Evolutionary conservation across 306 rosid genomes (phyloP).

Genomic region (Rosa rugosa): DNA sequence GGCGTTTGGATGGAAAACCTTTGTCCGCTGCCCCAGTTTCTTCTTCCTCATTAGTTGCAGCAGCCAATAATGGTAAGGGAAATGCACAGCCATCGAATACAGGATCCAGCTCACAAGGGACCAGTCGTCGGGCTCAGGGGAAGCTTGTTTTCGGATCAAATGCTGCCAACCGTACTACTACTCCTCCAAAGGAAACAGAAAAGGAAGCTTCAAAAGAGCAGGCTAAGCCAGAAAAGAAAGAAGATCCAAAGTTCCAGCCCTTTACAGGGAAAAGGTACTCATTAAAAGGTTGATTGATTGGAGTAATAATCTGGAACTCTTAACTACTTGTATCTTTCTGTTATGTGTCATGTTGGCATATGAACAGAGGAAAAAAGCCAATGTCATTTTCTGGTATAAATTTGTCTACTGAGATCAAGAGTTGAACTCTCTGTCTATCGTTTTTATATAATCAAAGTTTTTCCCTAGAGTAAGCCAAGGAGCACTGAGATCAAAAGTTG

Average conservation of each 20-base stretch:
- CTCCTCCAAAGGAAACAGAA: conserved; percentile 39
- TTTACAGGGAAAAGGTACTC: conserved; percentile 90
- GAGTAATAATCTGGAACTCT: background rate
- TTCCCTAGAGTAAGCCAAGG: no score
- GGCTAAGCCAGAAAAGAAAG: conserved; percentile 48
- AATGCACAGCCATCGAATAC: conserved; percentile 45
- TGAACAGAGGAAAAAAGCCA: background rate
- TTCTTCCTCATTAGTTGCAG: conserved; percentile 17
- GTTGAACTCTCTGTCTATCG: no score
- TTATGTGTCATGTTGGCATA: background rate
- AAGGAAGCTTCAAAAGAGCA: conserved; percentile 65
- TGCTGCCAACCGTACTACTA: conserved; percentile 36
- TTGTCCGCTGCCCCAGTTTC: conserved; percentile 48
- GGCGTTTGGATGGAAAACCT: conserved; percentile 94
- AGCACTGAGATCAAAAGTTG: no score
- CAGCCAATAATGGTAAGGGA: conserved; percentile 27
- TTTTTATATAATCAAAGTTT: no score
- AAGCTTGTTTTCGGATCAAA: conserved; percentile 90
- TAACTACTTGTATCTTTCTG: background rate
- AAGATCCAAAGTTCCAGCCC: conserved; percentile 70
- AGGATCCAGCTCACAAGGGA: conserved; percentile 60
- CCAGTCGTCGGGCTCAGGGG: conserved; percentile 64
- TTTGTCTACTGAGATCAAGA: no score
- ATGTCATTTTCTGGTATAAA: background rate
- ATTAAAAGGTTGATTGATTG: conserved; percentile 58